phyloP scores from a whole-genome alignment of 2,329 filamentous ascomycete genomes.

The Chaetomiaceae sp. region DNA sequence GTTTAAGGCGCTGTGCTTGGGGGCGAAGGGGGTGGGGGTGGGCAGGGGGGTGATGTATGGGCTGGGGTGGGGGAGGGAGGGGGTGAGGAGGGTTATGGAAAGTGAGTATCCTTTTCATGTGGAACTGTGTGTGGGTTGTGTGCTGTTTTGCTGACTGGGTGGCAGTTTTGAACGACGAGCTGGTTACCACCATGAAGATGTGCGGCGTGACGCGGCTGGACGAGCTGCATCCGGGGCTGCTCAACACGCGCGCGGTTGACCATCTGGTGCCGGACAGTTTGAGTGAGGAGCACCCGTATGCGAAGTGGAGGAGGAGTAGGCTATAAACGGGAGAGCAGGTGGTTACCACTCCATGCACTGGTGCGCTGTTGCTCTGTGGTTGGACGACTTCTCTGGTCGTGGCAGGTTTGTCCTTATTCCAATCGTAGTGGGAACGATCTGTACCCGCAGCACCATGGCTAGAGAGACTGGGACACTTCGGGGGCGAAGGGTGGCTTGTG shows the following conservation, averaged over 20 bases:
- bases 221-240: conserved; percentile 54
- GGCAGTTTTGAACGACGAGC: conserved; percentile 51
- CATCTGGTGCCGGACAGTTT: conserved; percentile 37
- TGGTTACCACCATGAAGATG: conserved; percentile 61
- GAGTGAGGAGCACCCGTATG: conserved; percentile 39
- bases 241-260: conserved; percentile 49
- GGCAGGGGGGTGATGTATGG: conserved; percentile 55
- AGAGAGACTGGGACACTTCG: too few species aligned
- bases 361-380: too few species aligned
- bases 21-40: conserved; percentile 57
- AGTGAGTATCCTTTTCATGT: conserved; percentile 35
- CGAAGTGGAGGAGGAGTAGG: conserved; percentile 30
- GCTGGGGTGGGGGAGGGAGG: conserved; percentile 54
- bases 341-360: too few species aligned
- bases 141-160: background rate
- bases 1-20: conserved; percentile 60
- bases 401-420: too few species aligned
- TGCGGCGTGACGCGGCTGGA: conserved; percentile 57
- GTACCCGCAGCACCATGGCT: too few species aligned
- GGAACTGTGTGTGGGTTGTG: background rate
- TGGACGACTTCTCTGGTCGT: too few species aligned
- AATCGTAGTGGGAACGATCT: too few species aligned
- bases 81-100: conserved; percentile 47
- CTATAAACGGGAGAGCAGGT: background rate
- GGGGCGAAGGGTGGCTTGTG: too few species aligned